phyloP scores from a whole-genome alignment of 2,329 filamentous ascomycete genomes.

The Celoporthe dispersa region DNA sequence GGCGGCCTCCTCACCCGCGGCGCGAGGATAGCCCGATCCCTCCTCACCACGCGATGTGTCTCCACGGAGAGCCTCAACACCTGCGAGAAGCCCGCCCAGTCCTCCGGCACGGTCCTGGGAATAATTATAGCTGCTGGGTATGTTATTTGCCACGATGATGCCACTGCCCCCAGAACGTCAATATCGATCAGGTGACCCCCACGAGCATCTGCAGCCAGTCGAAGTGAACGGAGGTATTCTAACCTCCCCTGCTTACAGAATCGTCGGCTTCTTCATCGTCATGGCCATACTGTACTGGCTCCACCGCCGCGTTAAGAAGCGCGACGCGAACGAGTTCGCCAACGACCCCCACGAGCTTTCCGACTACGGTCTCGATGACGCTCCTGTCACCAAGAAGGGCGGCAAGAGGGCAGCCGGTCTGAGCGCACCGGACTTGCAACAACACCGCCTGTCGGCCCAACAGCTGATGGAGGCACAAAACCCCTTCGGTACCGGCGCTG shows the following conservation, averaged over 20 bases:
- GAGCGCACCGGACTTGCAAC: constrained; percentile 5
- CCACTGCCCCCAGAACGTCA: not conserved
- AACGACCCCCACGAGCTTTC: constrained; percentile 37
- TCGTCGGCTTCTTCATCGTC: constrained; percentile 21
- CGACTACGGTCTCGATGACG: constrained; percentile 49
- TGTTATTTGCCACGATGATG: not conserved
- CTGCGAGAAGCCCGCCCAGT: constrained; percentile 29
- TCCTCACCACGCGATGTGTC: constrained; percentile 22
- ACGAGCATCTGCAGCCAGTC: not conserved
- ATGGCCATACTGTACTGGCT: constrained; percentile 23
- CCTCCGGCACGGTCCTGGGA: constrained; percentile 23
- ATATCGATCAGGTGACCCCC: not conserved
- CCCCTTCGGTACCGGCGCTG: constrained; percentile 25
- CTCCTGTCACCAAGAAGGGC: constrained; percentile 26
- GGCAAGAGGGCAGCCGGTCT: not conserved
- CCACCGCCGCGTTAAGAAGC: constrained; percentile 21
- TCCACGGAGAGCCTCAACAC: constrained; percentile 18
- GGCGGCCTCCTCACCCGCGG: constrained; percentile 22
- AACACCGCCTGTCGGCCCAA: constrained; percentile 23
- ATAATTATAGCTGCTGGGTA: constrained; percentile 27
- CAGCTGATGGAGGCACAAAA: constrained; percentile 25
- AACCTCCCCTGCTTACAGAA: constrained; percentile 13
- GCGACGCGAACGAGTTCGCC: constrained; percentile 32
- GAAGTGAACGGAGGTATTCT: not conserved
- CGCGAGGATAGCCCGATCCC: constrained; percentile 21